A percentile compares a stretch with the other conserved stretches of the same genome.
Evolutionary conservation across 108 stramenopile species (phyloP).

Genomic region (Conticribra weissflogii): DNA sequence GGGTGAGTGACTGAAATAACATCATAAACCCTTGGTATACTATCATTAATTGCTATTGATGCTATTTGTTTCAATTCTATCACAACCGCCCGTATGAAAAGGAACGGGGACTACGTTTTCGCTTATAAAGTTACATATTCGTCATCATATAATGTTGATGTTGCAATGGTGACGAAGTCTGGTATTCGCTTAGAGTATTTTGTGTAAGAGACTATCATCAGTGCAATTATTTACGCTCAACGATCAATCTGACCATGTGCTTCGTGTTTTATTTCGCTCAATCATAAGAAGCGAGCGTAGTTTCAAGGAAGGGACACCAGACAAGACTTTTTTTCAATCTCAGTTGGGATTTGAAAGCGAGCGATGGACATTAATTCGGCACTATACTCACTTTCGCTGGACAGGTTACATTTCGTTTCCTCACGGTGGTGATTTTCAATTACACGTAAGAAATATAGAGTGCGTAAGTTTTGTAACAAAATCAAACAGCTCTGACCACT

Average conservation of each 20-base stretch:
- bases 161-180: conserved; percentile 26
- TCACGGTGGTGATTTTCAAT: conserved; percentile 18
- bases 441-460: conserved; percentile 8
- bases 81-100: neutral
- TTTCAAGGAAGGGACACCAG: conserved; percentile 13
- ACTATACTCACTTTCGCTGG: conserved; percentile 16
- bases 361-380: neutral
- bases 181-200: conserved; percentile 22
- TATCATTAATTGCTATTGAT: neutral
- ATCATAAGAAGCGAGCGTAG: neutral
- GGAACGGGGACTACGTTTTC: conserved; percentile 30
- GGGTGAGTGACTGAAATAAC: conserved; percentile 8
- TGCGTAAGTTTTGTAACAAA: too few relatives aligned
- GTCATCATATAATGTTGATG: conserved; percentile 29
- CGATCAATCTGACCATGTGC: too few relatives aligned
- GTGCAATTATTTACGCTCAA: conserved; percentile 1
- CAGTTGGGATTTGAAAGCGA: conserved; percentile 15
- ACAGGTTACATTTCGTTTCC: conserved; percentile 33
- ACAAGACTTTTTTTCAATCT: conserved; percentile 1
- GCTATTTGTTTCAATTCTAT: neutral
- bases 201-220: neutral
- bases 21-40: neutral
- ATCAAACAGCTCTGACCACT: too few relatives aligned
- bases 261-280: neutral
- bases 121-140: conserved; percentile 22